Base-by-base conservation (phyloP, 306 rosid genomes). In the Spatholobus suberectus region DNA sequence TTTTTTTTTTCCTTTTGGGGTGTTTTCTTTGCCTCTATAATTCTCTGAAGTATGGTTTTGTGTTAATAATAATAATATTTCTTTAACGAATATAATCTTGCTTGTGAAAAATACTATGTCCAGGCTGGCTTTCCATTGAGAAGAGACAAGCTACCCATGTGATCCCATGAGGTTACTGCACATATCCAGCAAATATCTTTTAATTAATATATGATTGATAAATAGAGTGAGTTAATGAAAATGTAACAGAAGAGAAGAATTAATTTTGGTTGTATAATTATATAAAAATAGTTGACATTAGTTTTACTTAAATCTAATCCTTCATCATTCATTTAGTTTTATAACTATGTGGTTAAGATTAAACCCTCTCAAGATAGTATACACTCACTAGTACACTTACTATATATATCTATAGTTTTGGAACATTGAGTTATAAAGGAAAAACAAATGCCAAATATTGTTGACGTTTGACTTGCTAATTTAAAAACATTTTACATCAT, bases 121-220 rank as follows among this genome's bases (percentile, higher is more conserved):
- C 87, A 80, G 87, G 54, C 80, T 87, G 90, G 82, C 44, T 77
- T 73, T 77, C 71, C 57, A 70, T 24, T 7, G 57, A 77, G 72
- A 72, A 75, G 24, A 32, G 84, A 77, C 73, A 87, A 75, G 75
- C 79, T 29, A 80, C 71, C 84, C 89, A 85, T 86, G 86, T 85
- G 91, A 58, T 35, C 78, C 66, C 62, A 21, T 49, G 27, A 46
- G 67, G 75, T 74, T 83, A 63, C 63, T 41, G 12, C 73, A 80
- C 51, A 66, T 21, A 68, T 46, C 43, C 55, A 81, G 58, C 82
- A 65, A 54, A 71, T 67, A 71, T 72, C 79, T 75, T 14, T 38
- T 23, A 43, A 35, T 44, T 70, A 70, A 38, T 69, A 18, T 68
- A 66, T 67, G 12, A 12, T n/a, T n/a, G 54, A 61, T 13, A 26